Conservation (phyloP, 352 stramenopile species). For the Globisporangium rhizosaccharum region DNA sequence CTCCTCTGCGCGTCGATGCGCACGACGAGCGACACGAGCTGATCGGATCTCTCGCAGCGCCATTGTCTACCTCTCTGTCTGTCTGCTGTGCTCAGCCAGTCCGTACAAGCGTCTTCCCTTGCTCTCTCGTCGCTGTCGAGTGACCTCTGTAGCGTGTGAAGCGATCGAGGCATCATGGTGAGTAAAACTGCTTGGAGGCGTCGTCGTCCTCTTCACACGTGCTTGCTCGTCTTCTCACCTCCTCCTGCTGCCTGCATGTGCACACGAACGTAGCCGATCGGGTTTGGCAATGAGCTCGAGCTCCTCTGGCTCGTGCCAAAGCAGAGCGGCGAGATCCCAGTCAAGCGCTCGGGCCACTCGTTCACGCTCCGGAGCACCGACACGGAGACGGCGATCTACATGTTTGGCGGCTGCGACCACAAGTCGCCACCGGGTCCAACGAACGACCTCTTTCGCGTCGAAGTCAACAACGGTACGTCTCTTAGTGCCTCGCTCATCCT, state of each 20-base stretch:
- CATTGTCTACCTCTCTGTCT: no score
- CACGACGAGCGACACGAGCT: no score
- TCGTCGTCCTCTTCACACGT: not conserved
- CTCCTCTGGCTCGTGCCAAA: conserved; percentile 86
- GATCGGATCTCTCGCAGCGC: no score
- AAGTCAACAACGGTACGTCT: conserved; percentile 79
- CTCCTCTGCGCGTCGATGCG: no score
- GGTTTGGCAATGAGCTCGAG: conserved; percentile 82
- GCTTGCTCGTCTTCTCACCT: not conserved
- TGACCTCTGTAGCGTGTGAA: not conserved
- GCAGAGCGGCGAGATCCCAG: conserved; percentile 90
- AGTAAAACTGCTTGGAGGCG: not conserved
- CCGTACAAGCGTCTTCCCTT: no score
- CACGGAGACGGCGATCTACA: conserved; percentile 62
- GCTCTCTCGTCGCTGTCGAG: no score
- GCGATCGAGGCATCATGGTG: not conserved
- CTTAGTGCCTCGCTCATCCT: not conserved
- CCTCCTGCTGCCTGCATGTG: not conserved
- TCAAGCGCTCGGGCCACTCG: conserved; percentile 93
- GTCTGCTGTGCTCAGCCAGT: no score
- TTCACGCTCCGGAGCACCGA: conserved; percentile 88
- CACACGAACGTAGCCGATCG: conserved; percentile 46
- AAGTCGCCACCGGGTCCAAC: conserved; percentile 89
- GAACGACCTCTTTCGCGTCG: conserved; percentile 92
- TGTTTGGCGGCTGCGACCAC: conserved; percentile 90